Conservation (phyloP, 768 basidiomycete genomes). For the Suillus brevipes region DNA sequence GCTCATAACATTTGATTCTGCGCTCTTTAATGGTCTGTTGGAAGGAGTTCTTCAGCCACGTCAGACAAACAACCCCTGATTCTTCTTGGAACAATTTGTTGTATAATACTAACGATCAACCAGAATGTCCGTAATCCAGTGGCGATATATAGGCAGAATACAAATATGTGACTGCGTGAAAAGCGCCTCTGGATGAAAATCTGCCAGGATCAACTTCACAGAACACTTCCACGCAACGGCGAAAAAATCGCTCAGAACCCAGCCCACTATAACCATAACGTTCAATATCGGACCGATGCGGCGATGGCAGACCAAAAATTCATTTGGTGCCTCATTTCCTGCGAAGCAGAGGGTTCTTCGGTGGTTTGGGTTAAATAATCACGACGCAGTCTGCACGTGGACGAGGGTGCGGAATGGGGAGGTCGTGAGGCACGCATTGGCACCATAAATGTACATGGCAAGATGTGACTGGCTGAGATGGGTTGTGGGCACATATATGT, state of each 20-base stretch:
- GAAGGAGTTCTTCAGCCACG: neutral
- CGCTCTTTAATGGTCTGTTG: conserved; percentile 7
- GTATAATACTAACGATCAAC: neutral
- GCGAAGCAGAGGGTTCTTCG: neutral
- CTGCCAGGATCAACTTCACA: neutral
- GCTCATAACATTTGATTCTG: conserved; percentile 6
- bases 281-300: conserved; percentile 3
- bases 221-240: neutral
- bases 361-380: conserved; percentile 6
- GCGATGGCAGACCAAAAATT: neutral
- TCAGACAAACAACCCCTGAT: neutral
- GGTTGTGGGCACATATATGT: neutral
- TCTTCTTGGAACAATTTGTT: neutral
- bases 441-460: neutral
- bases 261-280: neutral
- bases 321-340: conserved; percentile 2
- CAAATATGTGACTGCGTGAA: neutral
- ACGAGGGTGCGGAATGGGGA: neutral
- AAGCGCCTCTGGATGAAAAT: neutral
- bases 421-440: neutral
- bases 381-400: neutral
- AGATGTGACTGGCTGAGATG: neutral
- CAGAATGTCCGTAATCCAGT: neutral
- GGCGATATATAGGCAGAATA: neutral
- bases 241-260: neutral